Base-by-base conservation (phyloP, 208 protist species). In the Acanthamoeba healyi region DNA sequence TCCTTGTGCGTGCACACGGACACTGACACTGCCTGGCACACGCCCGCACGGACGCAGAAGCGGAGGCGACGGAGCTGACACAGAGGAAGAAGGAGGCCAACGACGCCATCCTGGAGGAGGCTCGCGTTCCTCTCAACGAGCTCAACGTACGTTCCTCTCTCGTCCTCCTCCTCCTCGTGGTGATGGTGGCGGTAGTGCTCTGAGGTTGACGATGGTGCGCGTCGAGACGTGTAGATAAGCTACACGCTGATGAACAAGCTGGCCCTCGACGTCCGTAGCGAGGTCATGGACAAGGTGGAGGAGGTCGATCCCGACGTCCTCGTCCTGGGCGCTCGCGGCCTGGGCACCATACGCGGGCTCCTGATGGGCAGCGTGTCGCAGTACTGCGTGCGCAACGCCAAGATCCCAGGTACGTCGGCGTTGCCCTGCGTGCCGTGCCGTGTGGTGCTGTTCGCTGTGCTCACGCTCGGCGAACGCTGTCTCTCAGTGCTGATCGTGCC, bases 361-460 rank as follows among this genome's bases (percentile, higher is more conserved):
- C 29, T 79, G 29, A 79, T 79, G 67, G 67, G 67, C 29, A 79
- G 67, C 29, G 67, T 79, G 15, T 79, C 67, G 17, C 67, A 79
- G 38, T 42, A 79, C 29, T 79, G 67, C 15, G 58, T 26, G 58
- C 58, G 58, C 58, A 32, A 26, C 19, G 26, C 58, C 19, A 65
- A 65, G 14, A 26, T 32, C 0, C 58, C 58, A 26, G 58, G 58
- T 65, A 26, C 58, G 58, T 32, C 2, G 7, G 51, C 17, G 19
- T 22, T 56, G 7, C 44, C 44, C 44, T 49, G 12, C 44, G 15
- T 26, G 1, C 51, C 24, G 51, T 56, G 51, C 17, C 51, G 6
- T 6, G 17, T 14, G 19, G 4, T 22, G 51, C 51, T 56, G 19
- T 56, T 56, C 19, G 51, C 24, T 22, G 51, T 56, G 51, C 19